Conservation (phyloP, 306 rosid genomes). For the Prunus davidiana region DNA sequence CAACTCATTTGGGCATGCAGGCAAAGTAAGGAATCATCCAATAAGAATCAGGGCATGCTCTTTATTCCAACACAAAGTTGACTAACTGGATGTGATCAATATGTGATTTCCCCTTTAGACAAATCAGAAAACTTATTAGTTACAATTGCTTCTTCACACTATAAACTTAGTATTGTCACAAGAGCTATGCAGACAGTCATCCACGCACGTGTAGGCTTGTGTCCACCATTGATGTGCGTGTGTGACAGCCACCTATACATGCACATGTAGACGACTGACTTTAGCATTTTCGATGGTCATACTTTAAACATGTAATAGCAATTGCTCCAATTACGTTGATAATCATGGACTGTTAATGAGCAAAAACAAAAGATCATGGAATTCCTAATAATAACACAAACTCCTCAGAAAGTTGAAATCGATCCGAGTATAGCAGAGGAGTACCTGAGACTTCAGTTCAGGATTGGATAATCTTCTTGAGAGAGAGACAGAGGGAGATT, state of each 20-base stretch:
- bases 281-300: not conserved
- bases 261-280: not conserved
- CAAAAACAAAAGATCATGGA: not conserved
- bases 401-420: not conserved
- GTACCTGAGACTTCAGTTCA: constrained; percentile 2
- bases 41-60: not conserved
- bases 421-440: not conserved
- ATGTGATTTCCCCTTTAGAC: too few species aligned
- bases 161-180: not conserved
- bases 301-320: not conserved
- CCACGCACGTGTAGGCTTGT: not conserved
- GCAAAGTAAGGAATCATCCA: not conserved
- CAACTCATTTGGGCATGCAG: not conserved
- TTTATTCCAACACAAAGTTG: too few species aligned
- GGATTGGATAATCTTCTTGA: not conserved
- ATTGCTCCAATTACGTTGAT: not conserved
- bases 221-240: not conserved
- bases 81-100: too few species aligned
- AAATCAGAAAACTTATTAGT: not conserved
- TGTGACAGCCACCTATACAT: not conserved
- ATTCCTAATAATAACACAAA: not conserved
- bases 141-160: not conserved
- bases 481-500: not conserved
- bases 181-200: not conserved
- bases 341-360: not conserved